Percentiles rank a stretch among this genome's conserved stretches.
Conservation (phyloP, 768 basidiomycete species). For the Amanita rubescens region DNA sequence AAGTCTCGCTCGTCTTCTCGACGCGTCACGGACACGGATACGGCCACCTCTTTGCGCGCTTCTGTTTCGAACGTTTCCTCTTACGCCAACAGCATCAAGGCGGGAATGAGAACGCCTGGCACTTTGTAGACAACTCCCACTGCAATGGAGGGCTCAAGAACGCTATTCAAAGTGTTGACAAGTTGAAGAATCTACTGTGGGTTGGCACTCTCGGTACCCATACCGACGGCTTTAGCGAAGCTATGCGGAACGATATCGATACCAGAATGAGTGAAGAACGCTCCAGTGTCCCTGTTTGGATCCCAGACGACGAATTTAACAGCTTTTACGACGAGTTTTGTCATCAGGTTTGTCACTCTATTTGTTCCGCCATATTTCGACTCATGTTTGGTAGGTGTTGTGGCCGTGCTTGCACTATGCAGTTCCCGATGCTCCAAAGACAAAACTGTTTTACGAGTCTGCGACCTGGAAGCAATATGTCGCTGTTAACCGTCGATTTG, state of each 20-base stretch:
- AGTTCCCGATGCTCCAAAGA: slow-evolving; percentile 82
- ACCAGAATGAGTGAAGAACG: slow-evolving; percentile 34
- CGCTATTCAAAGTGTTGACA: slow-evolving; percentile 62
- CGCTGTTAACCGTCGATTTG: slow-evolving; percentile 86
- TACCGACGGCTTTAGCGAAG: slow-evolving; percentile 57
- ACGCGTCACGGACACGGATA: slow-evolving; percentile 17
- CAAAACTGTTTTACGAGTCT: slow-evolving; percentile 73
- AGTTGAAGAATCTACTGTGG: slow-evolving; percentile 44
- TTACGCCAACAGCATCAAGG: neutral
- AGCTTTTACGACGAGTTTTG: slow-evolving; percentile 84
- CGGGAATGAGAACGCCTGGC: slow-evolving; percentile 27
- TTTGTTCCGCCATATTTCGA: neutral
- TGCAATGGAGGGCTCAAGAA: slow-evolving; percentile 84
- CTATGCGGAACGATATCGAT: slow-evolving; percentile 51
- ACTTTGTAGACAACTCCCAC: slow-evolving; percentile 54
- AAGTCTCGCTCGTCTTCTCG: slow-evolving; percentile 46
- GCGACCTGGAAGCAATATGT: slow-evolving; percentile 81
- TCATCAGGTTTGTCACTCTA: slow-evolving; percentile 45
- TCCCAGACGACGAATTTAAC: slow-evolving; percentile 72
- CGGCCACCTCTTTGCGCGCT: slow-evolving; percentile 10
- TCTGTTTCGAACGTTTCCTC: neutral
- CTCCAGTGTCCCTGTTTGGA: slow-evolving; percentile 58
- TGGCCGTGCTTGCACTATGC: slow-evolving; percentile 88
- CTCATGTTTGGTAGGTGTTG: slow-evolving; percentile 40
- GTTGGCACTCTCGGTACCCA: slow-evolving; percentile 71